Base-by-base conservation (phyloP, 768 basidiomycete genomes). In the Phaffia australis region DNA sequence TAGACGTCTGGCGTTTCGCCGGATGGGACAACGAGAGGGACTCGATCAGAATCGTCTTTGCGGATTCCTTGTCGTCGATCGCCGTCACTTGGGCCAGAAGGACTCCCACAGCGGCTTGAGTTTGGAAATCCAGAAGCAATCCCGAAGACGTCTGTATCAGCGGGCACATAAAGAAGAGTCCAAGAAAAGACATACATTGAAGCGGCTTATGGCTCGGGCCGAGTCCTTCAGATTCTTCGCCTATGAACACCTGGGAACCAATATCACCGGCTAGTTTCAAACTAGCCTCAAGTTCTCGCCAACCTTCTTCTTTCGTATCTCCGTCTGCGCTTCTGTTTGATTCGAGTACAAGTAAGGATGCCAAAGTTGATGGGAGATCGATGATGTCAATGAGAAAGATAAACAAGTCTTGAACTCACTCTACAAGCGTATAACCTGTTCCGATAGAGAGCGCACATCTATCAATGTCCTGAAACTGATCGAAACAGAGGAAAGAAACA, bases 191-290 rank as follows among this genome's bases (percentile, higher is more conserved):
- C 35, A 42, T 11, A 42, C 35, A 42, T 42, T 42, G 35, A 11
- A 67, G 47, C n/a, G 66, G 66, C 6, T 56, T 60, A n/a, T 56
- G 55, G 25, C 51, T 30, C 27, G 52, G 5, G 5, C 19, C 30
- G 1, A 67, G n/a, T 8, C 55, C 60, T 32, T 60, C 66, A 27
- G 14, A 48, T 15, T 67, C 66, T 32, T 67, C 66, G 1, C 25
- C 52, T 32, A n/a, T 15, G 21, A 52, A 46, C 4, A 30, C 54
- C 18, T 25, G 48, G 16, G 35, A n/a, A 25, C 64, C 56, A 49
- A 67, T 30, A 21, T 67, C 66, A 8, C 66, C 66, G 23, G 66
- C 60, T 23, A 67, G 60, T 27, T 60, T 67, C n/a, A 19, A 62
- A 1, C 60, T 29, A 1, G 66, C 66, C 6, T 67, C 66, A 15